Evolutionary conservation across 83 land plant species (phyloP).

Genomic region (Picea abies): DNA sequence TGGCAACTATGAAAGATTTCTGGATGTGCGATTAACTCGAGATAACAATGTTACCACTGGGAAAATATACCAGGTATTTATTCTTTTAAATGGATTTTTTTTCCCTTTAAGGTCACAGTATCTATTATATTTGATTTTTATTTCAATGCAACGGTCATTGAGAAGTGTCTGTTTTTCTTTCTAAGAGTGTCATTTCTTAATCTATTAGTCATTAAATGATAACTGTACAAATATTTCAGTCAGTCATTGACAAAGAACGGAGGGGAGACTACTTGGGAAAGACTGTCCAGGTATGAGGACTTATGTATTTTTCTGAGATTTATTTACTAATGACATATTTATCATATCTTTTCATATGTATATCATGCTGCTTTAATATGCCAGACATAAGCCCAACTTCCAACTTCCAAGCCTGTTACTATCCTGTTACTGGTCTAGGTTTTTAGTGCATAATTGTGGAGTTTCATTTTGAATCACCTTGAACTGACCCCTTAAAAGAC

Average conservation of each 20-base stretch:
- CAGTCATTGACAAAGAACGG: slow-evolving; percentile 89
- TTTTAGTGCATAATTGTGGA: not conserved
- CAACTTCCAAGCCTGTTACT: not conserved
- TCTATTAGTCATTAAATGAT: not conserved
- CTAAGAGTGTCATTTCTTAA: not conserved
- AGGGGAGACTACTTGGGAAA: slow-evolving; percentile 92
- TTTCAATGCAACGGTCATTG: not conserved
- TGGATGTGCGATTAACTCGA: slow-evolving; percentile 55
- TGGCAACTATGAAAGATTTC: slow-evolving; percentile 64
- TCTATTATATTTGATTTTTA: not conserved
- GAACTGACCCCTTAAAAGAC: not conserved
- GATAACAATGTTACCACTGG: slow-evolving; percentile 68
- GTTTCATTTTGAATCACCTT: not conserved
- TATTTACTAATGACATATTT: not conserved
- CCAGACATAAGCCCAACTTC: not conserved
- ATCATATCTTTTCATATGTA: not conserved
- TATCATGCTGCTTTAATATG: not conserved
- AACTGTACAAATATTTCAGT: slow-evolving; percentile 32
- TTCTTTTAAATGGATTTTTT: not conserved
- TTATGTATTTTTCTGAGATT: not conserved
- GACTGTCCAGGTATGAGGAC: slow-evolving; percentile 83
- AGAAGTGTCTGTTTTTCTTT: not conserved
- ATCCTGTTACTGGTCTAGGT: not conserved
- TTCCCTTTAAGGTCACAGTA: not conserved
- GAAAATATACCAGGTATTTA: slow-evolving; percentile 57